A percentile compares a stretch with the other conserved stretches of the same genome.
Conservation (phyloP, 805 yeast species). For the Candida jianshihensis region DNA sequence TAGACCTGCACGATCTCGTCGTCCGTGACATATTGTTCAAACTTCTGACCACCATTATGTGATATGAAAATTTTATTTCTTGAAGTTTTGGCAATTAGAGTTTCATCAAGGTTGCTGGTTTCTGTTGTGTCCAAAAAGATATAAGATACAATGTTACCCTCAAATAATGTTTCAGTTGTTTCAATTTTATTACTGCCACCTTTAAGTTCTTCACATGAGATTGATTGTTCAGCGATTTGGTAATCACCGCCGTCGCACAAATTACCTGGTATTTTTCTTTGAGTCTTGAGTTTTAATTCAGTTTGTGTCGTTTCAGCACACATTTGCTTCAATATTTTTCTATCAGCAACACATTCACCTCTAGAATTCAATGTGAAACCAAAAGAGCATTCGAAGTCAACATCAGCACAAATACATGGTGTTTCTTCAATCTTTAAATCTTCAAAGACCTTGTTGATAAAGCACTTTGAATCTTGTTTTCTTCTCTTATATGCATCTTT, state of each 20-base stretch:
- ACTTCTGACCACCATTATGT: constrained; percentile 35
- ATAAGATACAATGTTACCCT: constrained; percentile 47
- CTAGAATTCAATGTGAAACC: constrained; percentile 36
- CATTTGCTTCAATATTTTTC: constrained; percentile 20
- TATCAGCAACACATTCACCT: constrained; percentile 44
- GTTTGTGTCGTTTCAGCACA: constrained; percentile 26
- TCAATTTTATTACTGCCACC: constrained; percentile 19
- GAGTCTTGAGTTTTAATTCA: constrained; percentile 8
- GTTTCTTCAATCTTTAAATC: constrained; percentile 39
- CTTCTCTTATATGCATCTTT: constrained; percentile 58
- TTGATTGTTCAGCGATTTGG: constrained; percentile 6
- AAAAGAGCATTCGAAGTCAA: constrained; percentile 65
- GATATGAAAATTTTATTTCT: constrained; percentile 53
- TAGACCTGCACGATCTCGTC: constrained; percentile 42
- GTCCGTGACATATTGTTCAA: constrained; percentile 7
- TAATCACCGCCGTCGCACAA: constrained; percentile 12
- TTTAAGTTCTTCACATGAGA: constrained; percentile 16
- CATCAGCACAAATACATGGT: constrained; percentile 54
- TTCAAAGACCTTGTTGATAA: constrained; percentile 30
- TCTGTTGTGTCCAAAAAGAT: constrained; percentile 43
- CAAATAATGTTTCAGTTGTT: constrained; percentile 34
- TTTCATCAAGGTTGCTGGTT: constrained; percentile 42
- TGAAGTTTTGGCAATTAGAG: constrained; percentile 52
- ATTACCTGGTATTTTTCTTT: constrained; percentile 18
- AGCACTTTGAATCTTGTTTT: constrained; percentile 60